Conservation (phyloP, 2,329 filamentous ascomycete species). For the Claviceps digitariae region DNA sequence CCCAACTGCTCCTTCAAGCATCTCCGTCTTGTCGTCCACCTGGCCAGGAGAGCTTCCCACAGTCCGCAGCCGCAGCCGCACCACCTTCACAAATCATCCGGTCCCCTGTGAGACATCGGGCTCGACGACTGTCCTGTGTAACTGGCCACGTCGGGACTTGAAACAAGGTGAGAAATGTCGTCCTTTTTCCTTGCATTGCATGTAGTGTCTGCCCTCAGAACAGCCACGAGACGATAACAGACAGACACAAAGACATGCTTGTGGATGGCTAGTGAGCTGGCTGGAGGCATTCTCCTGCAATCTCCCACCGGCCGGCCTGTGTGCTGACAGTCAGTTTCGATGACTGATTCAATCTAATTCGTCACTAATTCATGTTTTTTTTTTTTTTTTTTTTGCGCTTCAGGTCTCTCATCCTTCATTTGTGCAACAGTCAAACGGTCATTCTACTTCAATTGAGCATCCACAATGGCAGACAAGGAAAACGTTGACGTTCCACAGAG, state of each 20-base stretch:
- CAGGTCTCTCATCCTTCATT: neutral
- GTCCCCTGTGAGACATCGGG: slow-evolving; percentile 2
- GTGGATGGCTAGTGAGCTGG: neutral
- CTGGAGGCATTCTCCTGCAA: neutral
- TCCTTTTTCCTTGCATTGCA: neutral
- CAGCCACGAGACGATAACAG: neutral
- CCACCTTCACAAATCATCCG: neutral
- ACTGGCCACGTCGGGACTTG: neutral
- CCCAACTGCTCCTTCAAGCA: neutral
- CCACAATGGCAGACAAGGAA: slow-evolving; percentile 34
- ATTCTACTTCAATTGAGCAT: neutral
- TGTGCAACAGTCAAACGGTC: neutral
- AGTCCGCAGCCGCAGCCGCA: neutral
- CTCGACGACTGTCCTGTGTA: slow-evolving; percentile 1
- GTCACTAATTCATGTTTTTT: neutral
- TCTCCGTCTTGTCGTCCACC: neutral
- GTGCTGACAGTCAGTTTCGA: neutral
- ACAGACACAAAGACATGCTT: neutral
- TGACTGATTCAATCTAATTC: neutral
- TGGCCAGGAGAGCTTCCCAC: neutral
- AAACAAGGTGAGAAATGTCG: slow-evolving; percentile 3
- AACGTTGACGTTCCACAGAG: slow-evolving; percentile 30
- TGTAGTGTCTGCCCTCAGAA: neutral
- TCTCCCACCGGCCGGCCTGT: neutral
- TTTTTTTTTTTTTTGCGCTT: too few relatives aligned